A percentile compares a stretch with the other conserved stretches of the same genome.
phyloP scores from a whole-genome alignment of 2,329 filamentous ascomycete genomes.

The Alternaria triticina region DNA sequence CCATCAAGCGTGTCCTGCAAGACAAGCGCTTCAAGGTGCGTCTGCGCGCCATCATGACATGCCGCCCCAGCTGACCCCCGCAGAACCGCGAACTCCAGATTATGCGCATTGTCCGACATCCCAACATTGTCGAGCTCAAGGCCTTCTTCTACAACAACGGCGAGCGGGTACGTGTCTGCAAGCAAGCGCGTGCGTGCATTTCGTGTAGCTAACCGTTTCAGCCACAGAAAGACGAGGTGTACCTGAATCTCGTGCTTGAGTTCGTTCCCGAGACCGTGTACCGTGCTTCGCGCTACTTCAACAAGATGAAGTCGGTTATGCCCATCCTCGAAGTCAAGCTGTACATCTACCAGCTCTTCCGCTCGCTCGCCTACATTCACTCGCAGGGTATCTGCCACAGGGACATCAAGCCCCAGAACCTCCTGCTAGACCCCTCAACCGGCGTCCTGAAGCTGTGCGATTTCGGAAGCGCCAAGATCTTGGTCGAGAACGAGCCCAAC shows the following conservation, averaged over 20 bases:
- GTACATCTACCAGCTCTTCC: conserved; percentile 99
- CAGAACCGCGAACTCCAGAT: conserved; percentile 99
- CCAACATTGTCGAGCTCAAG: conserved; percentile 98
- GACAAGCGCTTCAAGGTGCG: conserved; percentile 99
- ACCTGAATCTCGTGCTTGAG: conserved; percentile 96
- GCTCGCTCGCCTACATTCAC: conserved; percentile 97
- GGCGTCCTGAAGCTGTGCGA: conserved; percentile 97
- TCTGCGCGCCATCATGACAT: conserved; percentile 21
- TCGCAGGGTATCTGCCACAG: conserved; percentile 98
- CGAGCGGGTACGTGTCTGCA: conserved; percentile 75
- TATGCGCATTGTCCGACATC: conserved; percentile 98
- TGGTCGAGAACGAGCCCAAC: conserved; percentile 98
- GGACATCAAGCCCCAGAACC: conserved; percentile 99
- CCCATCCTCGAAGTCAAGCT: conserved; percentile 98
- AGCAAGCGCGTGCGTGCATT: conserved; percentile 14
- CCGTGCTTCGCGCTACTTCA: conserved; percentile 97
- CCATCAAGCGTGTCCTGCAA: conserved; percentile 97
- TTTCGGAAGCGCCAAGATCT: conserved; percentile 97
- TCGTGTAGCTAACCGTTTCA: conserved; percentile 40
- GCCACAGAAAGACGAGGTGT: conserved; percentile 83
- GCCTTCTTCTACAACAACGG: conserved; percentile 99
- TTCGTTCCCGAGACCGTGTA: conserved; percentile 99
- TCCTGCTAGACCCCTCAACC: conserved; percentile 87
- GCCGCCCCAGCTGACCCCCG: conserved; percentile 32
- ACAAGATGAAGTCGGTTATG: conserved; percentile 99